A percentile compares a stretch with the other conserved stretches of the same genome.
phyloP scores from a whole-genome alignment of 257 asterid genomes.

The Misopates orontium region DNA sequence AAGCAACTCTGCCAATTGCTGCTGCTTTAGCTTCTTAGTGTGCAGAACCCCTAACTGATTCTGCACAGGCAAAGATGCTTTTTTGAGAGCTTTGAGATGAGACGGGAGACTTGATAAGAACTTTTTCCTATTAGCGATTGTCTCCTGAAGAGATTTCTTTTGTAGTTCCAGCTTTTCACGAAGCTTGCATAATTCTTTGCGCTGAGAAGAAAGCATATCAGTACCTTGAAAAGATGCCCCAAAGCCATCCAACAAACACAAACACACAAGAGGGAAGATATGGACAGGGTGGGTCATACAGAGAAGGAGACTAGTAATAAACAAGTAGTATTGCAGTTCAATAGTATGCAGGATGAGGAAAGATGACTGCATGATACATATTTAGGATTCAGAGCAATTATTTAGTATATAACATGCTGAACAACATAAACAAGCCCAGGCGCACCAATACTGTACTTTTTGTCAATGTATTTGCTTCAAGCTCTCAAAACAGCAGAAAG shows the following conservation, averaged over 20 bases:
- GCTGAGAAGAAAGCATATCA: slow-evolving; percentile 49
- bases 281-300: background rate
- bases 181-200: slow-evolving; percentile 87
- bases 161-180: slow-evolving; percentile 76
- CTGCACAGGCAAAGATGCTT: slow-evolving; percentile 94
- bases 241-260: slow-evolving; percentile 22
- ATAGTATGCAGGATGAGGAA: background rate
- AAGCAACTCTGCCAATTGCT: slow-evolving; percentile 87
- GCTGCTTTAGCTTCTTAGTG: slow-evolving; percentile 87
- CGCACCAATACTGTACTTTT: background rate
- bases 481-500: background rate
- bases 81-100: slow-evolving; percentile 92
- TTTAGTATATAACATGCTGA: background rate
- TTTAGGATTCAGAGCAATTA: background rate
- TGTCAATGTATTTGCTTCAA: too few species aligned
- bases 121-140: slow-evolving; percentile 79
- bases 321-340: slow-evolving; percentile 4
- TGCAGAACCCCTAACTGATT: slow-evolving; percentile 81
- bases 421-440: background rate
- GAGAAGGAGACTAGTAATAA: background rate
- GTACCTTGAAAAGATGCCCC: slow-evolving; percentile 17
- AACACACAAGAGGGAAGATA: background rate
- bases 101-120: slow-evolving; percentile 93
- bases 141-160: slow-evolving; percentile 84
- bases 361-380: background rate